Evolutionary conservation across 192 early-diverging fungal genomes (phyloP).

Genomic region (Coemansia sp.): DNA sequence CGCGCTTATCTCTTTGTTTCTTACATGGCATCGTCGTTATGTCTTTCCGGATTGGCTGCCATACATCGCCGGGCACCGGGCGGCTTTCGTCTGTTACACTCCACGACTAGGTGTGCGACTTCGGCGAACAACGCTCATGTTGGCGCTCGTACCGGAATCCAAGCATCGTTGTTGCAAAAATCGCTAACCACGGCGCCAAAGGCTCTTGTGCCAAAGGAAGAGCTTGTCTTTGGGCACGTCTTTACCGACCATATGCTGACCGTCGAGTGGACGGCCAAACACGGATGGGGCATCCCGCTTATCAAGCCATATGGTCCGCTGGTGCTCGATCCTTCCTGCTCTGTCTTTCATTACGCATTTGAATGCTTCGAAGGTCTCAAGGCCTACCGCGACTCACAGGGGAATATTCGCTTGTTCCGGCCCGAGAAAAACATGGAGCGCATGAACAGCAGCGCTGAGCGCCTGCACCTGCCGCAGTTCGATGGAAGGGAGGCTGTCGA

Average conservation of each 20-base stretch:
- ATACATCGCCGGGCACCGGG: neutral
- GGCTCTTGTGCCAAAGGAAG: constrained; percentile 59
- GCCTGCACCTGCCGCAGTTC: constrained; percentile 82
- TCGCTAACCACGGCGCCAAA: constrained; percentile 51
- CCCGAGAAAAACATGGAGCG: constrained; percentile 97
- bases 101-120: constrained; percentile 11
- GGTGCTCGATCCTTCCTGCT: constrained; percentile 74
- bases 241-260: constrained; percentile 95
- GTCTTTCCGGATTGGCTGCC: constrained; percentile 8
- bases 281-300: constrained; percentile 73
- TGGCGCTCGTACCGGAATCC: constrained; percentile 4
- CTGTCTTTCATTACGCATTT: constrained; percentile 91
- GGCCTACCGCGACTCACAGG: constrained; percentile 89
- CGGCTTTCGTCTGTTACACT: constrained; percentile 14
- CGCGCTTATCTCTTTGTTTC: neutral
- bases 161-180: constrained; percentile 20
- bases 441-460: constrained; percentile 71
- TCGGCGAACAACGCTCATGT: neutral
- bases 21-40: constrained; percentile 1
- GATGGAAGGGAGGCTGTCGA: constrained; percentile 75
- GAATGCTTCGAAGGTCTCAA: constrained; percentile 94
- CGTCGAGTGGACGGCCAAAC: constrained; percentile 69
- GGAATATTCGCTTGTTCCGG: constrained; percentile 89
- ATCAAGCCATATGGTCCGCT: constrained; percentile 83
- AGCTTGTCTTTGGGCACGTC: constrained; percentile 83